Evolutionary conservation across 2,329 filamentous ascomycete genomes (phyloP).

Genomic region (Dryadomyces quercivorus): DNA sequence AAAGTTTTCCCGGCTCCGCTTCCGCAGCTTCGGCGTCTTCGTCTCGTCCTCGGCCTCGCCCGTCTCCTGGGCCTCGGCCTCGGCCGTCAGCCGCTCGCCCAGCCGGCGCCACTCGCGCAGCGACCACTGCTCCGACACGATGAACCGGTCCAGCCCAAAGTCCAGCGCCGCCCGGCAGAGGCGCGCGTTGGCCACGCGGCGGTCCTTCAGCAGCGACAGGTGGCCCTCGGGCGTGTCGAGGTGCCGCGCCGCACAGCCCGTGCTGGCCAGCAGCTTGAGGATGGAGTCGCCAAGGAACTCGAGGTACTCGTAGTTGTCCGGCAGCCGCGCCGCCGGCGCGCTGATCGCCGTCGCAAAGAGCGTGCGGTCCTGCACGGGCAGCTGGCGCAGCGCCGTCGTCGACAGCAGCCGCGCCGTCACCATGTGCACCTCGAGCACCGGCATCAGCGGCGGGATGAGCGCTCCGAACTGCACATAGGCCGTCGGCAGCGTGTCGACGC

Average conservation of each 20-base stretch:
- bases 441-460: slow-evolving; percentile 61
- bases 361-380: slow-evolving; percentile 40
- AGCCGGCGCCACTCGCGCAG: slow-evolving; percentile 60
- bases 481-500: slow-evolving; percentile 33
- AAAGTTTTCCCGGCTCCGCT: background rate
- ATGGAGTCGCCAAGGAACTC: slow-evolving; percentile 82
- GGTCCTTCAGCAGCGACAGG: slow-evolving; percentile 55
- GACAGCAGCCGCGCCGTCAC: slow-evolving; percentile 47
- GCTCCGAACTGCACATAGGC: slow-evolving; percentile 38
- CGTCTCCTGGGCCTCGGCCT: background rate
- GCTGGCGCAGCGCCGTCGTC: slow-evolving; percentile 33
- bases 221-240: slow-evolving; percentile 64
- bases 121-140: slow-evolving; percentile 56
- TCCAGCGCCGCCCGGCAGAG: slow-evolving; percentile 53
- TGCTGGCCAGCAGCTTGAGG: slow-evolving; percentile 60
- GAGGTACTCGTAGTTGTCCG: slow-evolving; percentile 64
- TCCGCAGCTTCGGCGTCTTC: background rate
- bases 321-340: slow-evolving; percentile 45
- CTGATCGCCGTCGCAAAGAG: slow-evolving; percentile 60
- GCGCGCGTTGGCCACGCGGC: slow-evolving; percentile 62
- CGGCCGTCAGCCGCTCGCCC: slow-evolving; percentile 25
- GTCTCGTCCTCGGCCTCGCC: background rate
- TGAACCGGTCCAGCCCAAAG: slow-evolving; percentile 57
- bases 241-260: slow-evolving; percentile 49
- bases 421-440: slow-evolving; percentile 54